Evolutionary conservation across 768 basidiomycete genomes (phyloP).

Genomic region (Hericium coralloides): DNA sequence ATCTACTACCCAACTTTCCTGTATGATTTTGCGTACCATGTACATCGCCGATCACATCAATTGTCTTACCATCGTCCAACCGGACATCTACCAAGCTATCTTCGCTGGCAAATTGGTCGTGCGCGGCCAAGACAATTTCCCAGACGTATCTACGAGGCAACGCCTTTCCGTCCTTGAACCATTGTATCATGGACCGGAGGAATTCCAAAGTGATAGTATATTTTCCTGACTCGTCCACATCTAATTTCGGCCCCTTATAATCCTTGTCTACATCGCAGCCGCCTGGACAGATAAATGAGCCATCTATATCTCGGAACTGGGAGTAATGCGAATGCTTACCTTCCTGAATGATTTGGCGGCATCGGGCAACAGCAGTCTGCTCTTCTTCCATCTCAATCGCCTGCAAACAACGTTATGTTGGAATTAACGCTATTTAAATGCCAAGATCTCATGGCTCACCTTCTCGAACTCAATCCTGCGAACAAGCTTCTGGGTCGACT

Average conservation of each 20-base stretch:
- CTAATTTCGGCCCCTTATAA: conserved; percentile 71
- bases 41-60: conserved; percentile 94
- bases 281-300: conserved; percentile 30
- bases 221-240: conserved; percentile 49
- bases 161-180: conserved; percentile 94
- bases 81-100: conserved; percentile 73
- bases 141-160: conserved; percentile 84
- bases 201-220: conserved; percentile 73
- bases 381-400: conserved; percentile 93
- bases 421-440: neutral
- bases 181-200: conserved; percentile 76
- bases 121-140: conserved; percentile 91
- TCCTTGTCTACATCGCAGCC: conserved; percentile 68
- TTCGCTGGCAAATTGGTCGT: conserved; percentile 65
- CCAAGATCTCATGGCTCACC: conserved; percentile 28
- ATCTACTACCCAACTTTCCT: neutral
- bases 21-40: conserved; percentile 48
- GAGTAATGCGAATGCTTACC: conserved; percentile 31
- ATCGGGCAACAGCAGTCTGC: conserved; percentile 66
- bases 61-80: conserved; percentile 68
- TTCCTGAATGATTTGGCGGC: conserved; percentile 70
- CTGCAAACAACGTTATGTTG: conserved; percentile 26
- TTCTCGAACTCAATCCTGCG: conserved; percentile 90
- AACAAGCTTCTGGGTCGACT: conserved; percentile 85
- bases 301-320: too few relatives aligned